These are phyloP conservation scores for Microbotryomycetes sp. DNA, from an alignment of 1,284 basidiomycete species.

Conservation along the genomic window DNA sequence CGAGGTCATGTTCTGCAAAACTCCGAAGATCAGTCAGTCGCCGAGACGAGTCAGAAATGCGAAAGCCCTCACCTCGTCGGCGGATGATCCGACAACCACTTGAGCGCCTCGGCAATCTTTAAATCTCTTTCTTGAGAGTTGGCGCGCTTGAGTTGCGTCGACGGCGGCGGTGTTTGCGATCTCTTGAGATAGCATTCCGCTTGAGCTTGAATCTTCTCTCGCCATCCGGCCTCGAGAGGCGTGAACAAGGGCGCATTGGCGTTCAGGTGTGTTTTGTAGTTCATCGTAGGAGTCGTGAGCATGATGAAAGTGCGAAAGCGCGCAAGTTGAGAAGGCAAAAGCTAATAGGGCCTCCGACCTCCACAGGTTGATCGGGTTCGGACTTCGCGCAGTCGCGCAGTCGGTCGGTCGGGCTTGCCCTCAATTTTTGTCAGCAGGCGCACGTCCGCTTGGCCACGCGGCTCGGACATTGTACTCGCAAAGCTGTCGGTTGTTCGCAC, in stretches of 20 bases:
- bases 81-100: neutral
- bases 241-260: neutral
- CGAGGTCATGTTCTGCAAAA: neutral
- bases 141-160: neutral
- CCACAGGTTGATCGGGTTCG: neutral
- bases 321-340: neutral
- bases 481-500: no score
- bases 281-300: neutral
- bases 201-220: no score
- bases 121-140: neutral
- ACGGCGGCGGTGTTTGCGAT: neutral
- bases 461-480: no score
- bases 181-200: neutral
- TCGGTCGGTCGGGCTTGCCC: neutral
- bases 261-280: neutral
- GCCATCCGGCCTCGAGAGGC: neutral
- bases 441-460: no score
- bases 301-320: neutral
- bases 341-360: neutral
- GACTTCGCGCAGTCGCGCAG: neutral
- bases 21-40: neutral
- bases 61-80: neutral
- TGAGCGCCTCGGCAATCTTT: slow-evolving; percentile 1
- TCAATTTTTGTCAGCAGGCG: no score
- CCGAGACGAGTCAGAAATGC: neutral